Conservation (phyloP, 2,329 filamentous ascomycete genomes). For the Drechslera avenae region DNA sequence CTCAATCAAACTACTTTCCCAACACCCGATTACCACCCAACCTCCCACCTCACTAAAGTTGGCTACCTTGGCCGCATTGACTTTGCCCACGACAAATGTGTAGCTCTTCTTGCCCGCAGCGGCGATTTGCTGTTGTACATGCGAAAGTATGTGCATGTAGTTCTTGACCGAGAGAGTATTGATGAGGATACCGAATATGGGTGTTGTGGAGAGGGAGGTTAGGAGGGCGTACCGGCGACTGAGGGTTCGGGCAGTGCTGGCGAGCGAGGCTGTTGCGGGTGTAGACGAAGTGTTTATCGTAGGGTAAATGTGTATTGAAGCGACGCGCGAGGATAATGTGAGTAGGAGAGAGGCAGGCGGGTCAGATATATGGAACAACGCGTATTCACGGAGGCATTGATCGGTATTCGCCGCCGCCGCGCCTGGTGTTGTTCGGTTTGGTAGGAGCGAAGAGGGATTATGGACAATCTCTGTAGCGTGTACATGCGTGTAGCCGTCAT, state of each 20-base stretch:
- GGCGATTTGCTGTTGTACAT: constrained; percentile 73
- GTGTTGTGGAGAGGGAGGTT: constrained; percentile 76
- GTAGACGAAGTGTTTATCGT: constrained; percentile 50
- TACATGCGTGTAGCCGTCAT: constrained; percentile 71
- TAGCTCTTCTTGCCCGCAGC: constrained; percentile 91
- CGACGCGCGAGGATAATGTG: constrained; percentile 81
- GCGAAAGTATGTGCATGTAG: constrained; percentile 79
- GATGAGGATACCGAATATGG: constrained; percentile 91
- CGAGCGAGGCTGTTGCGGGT: constrained; percentile 47
- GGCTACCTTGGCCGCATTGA: constrained; percentile 93
- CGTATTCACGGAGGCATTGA: constrained; percentile 65
- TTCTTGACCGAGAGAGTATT: constrained; percentile 93
- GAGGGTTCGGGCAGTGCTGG: constrained; percentile 64
- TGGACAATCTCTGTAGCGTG: constrained; percentile 75
- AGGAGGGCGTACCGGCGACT: constrained; percentile 88
- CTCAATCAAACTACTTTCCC: constrained; percentile 93
- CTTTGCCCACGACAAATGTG: constrained; percentile 92
- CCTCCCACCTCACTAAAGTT: constrained; percentile 96
- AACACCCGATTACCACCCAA: constrained; percentile 97
- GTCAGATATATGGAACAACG: constrained; percentile 83
- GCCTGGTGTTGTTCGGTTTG: constrained; percentile 75
- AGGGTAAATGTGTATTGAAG: constrained; percentile 77
- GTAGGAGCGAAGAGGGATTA: constrained; percentile 78
- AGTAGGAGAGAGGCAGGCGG: constrained; percentile 83
- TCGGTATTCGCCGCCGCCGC: constrained; percentile 53